Evolutionary conservation across 805 yeast species (phyloP).

Genomic region (Myxozyma nipponensis): DNA sequence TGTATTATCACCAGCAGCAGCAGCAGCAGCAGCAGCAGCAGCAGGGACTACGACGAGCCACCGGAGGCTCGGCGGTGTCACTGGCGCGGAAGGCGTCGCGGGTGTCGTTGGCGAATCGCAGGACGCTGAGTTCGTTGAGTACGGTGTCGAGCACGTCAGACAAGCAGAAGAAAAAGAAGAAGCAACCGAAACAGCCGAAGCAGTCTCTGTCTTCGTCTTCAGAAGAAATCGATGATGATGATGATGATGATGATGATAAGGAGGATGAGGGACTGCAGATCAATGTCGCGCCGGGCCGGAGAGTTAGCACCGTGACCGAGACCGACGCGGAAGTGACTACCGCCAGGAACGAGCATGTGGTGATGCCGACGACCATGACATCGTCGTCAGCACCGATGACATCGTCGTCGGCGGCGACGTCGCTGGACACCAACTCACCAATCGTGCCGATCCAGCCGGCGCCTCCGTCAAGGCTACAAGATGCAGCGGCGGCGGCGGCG

Average conservation of each 20-base stretch:
- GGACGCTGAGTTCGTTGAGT: conserved; percentile 15
- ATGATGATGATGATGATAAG: conserved; percentile 11
- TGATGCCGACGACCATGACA: conserved; percentile 3
- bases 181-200: not conserved
- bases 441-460: not conserved
- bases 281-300: conserved; percentile 13
- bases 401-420: conserved; percentile 16
- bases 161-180: not conserved
- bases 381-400: conserved; percentile 27
- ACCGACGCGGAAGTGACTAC: not conserved
- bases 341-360: conserved; percentile 1
- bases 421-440: conserved; percentile 12
- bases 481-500: not conserved
- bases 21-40: conserved; percentile 3
- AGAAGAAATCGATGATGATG: conserved; percentile 14
- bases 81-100: conserved; percentile 19
- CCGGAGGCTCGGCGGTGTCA: conserved; percentile 9
- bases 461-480: not conserved
- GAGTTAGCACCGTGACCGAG: not conserved
- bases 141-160: conserved; percentile 1
- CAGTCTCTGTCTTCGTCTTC: not conserved
- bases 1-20: conserved; percentile 1
- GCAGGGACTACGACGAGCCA: conserved; percentile 9
- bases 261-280: conserved; percentile 22
- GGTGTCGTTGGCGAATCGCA: conserved; percentile 11